Evolutionary conservation across 768 basidiomycete genomes (phyloP), one percentile per base, ranked within the genome.

Genomic region (Lactarius akahatsu): DNA sequence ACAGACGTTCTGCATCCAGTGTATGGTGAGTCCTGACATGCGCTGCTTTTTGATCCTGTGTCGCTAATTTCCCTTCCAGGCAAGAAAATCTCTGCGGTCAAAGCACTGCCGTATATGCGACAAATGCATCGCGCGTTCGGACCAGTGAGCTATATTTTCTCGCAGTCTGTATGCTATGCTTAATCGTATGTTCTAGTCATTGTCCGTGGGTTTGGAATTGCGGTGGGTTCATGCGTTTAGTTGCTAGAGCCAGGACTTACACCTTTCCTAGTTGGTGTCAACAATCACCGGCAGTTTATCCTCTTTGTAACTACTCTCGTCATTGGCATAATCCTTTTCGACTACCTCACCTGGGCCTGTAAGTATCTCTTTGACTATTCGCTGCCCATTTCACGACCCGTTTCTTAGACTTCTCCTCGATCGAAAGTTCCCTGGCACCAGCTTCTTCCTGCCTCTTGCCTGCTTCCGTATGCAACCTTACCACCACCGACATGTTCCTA

Each of bases 191-290:
- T 34, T 56, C 52, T 57, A 96, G 95, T 72, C 96, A 99, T 72
- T 98, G 97, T 71, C 97, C 96, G 1, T 99, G 97, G 97, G 89
- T 98, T 18, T 99, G 96, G 96, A 98, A 98, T 77, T 98, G 96
- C 75, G 87, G 93, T 94, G 74, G 32, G 90, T 77, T 38, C 16
- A 34, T 66, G 13, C 15, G 38, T 67, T 9, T n/a, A 16, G n/a
- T 30, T 20, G n/a, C 13, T 45, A 54, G 45, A 23, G 10, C 45
- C 38, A 40, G 16, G 28, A 50, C 66, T 28, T 63, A 73, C 36
- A 62, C 59, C 10, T 38, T 18, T 40, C 23, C 47, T 41, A 93
- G 94, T 98, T 60, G 97, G 97, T 26, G 82, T 86, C 47, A 89
- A 92, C 71, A 99, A 98, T 72, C 97, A 98, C 72, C 90, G 96